These are phyloP conservation scores for Quaeritorhiza haematococci DNA, from an alignment of 371 early-diverging fungal species.

Conservation along the genomic window DNA sequence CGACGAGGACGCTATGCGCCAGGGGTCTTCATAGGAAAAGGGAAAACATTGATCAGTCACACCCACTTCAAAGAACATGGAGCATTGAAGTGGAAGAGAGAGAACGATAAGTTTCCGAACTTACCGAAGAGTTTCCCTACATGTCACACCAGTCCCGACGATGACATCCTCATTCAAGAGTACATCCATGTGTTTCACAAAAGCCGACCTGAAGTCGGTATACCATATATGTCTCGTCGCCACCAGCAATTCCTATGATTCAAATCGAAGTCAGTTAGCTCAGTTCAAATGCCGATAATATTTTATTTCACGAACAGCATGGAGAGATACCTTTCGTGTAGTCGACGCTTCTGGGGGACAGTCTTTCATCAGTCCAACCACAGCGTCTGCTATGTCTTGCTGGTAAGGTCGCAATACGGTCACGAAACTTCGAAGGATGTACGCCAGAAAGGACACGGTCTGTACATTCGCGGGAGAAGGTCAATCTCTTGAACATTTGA, in stretches of 20 bases:
- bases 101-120: neutral
- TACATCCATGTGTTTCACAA: conserved; percentile 81
- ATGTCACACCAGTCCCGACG: conserved; percentile 88
- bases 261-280: neutral
- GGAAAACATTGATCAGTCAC: conserved; percentile 2
- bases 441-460: conserved; percentile 95
- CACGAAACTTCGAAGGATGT: conserved; percentile 76
- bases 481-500: neutral
- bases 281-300: neutral
- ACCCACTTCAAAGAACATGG: neutral
- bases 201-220: conserved; percentile 81
- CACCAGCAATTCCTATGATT: conserved; percentile 78
- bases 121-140: conserved; percentile 81
- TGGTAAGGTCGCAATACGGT: conserved; percentile 66
- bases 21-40: conserved; percentile 60
- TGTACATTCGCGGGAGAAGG: conserved; percentile 25
- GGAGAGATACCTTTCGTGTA: conserved; percentile 70
- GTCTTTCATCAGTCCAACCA: conserved; percentile 79
- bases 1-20: conserved; percentile 91
- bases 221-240: conserved; percentile 92
- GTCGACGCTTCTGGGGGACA: conserved; percentile 92
- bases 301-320: neutral
- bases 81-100: conserved; percentile 5
- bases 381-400: conserved; percentile 79
- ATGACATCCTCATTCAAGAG: conserved; percentile 87